Base-by-base conservation (phyloP, 768 basidiomycete genomes). In the Cubamyces lactineus region DNA sequence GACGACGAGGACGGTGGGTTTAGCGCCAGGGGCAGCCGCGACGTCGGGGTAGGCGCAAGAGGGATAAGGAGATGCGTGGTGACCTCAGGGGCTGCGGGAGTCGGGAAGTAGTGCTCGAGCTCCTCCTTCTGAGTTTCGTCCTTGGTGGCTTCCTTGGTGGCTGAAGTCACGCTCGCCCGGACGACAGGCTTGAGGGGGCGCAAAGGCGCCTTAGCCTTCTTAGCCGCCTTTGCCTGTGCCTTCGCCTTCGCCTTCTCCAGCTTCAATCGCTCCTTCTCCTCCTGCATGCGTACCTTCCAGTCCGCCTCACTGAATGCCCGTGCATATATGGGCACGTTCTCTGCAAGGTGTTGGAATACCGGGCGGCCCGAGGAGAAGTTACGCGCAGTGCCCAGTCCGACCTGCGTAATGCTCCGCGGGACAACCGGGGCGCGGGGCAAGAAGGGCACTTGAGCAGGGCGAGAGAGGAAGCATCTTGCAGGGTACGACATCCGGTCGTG, bases 231-330 rank as follows among this genome's bases (percentile, higher is more conserved):
- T 16, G 52, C 48, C 11, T 38, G 51, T 34, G 65, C 52, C 53
- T 69, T 70, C 38, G 61, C 49, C 62, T 70, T 67, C 43, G 39
- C 50, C 62, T 72, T 70, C 65, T 67, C 48, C 59, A 66, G 21
- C 24, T 58, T 41, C 41, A 70, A 57, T 47, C 67, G 69, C 63
- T 71, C 65, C 15, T 61, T 49, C 63, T 83, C 81, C 73, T 85
- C 79, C 63, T 76, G 79, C 66, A 77, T 72, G 63, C 84, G 81
- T 24, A 86, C 34, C 43, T 92, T 86, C 80, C 85, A 84, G 69
- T 92, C 89, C 0, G 84, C 86, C 71, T 92, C 88, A 71, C 85
- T 86, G 45, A 93, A 77, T 2, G 92, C 87, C 26, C 93, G 83
- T 9, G 82, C 83, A 1, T 85, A 81, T n/a, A 95, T 75, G 7